A percentile compares a stretch with the other conserved stretches of the same genome.
phyloP scores from a whole-genome alignment of 139 green algal genomes.

The Chlorella sp. region DNA sequence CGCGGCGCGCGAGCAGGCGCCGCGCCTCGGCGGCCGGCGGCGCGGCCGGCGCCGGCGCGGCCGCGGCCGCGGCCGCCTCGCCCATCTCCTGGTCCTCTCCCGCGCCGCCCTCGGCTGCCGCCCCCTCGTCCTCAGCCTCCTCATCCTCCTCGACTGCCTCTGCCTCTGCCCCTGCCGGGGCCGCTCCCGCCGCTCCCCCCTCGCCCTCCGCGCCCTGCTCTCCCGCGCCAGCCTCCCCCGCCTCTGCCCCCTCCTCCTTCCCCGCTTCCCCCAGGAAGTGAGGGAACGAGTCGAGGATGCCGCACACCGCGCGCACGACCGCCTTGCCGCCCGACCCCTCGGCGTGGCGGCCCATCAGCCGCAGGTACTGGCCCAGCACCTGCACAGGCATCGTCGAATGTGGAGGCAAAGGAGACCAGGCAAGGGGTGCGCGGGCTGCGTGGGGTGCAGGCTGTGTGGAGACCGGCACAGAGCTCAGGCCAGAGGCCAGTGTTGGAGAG shows the following conservation, averaged over 20 bases:
- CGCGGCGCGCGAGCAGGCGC: constrained; percentile 25
- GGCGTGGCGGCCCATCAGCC: constrained; percentile 50
- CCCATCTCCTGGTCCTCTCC: constrained; percentile 2
- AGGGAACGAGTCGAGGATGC: constrained; percentile 82
- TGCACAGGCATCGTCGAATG: too few relatives aligned
- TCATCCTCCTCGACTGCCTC: background rate
- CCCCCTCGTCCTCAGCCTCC: constrained; percentile 1
- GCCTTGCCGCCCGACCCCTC: constrained; percentile 37
- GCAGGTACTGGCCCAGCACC: constrained; percentile 65
- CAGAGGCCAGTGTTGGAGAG: too few relatives aligned
- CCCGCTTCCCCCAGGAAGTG: constrained; percentile 68
- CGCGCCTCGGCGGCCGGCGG: constrained; percentile 22
- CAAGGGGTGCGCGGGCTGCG: too few relatives aligned
- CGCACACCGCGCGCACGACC: constrained; percentile 67
- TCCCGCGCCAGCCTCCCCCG: background rate
- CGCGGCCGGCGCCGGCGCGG: constrained; percentile 1
- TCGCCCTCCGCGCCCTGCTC: constrained; percentile 13
- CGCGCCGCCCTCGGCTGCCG: constrained; percentile 6
- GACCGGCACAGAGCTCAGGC: too few relatives aligned
- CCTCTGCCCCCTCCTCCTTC: constrained; percentile 2
- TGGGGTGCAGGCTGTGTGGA: too few relatives aligned
- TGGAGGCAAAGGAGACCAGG: too few relatives aligned
- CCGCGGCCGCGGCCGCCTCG: constrained; percentile 12
- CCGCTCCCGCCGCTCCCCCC: background rate
- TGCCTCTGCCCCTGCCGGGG: background rate